A percentile compares a stretch with the other conserved stretches of the same genome.
These are phyloP conservation scores for Ophiostoma ips DNA, from an alignment of 2,329 filamentous ascomycete genomes.

Conservation along the genomic window DNA sequence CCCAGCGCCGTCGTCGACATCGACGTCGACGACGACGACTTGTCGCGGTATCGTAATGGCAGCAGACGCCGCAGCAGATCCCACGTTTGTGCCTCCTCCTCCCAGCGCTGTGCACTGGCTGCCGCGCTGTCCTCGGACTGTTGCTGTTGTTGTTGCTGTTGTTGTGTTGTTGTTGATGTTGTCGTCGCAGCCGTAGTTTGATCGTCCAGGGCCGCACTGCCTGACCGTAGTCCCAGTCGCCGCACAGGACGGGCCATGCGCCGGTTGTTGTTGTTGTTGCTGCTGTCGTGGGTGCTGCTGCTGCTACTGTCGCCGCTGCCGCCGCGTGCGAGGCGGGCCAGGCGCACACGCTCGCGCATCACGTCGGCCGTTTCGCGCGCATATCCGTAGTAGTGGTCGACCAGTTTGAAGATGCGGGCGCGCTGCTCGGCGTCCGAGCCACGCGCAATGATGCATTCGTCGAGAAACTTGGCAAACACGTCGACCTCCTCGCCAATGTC, in stretches of 20 bases:
- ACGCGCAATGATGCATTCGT: conserved; percentile 49
- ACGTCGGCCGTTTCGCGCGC: conserved; percentile 30
- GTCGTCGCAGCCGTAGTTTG: conserved; percentile 20
- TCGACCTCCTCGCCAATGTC: conserved; percentile 71
- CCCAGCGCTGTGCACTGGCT: conserved; percentile 46
- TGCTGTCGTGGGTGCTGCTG: conserved; percentile 3
- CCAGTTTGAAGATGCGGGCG: conserved; percentile 53
- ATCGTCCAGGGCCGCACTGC: conserved; percentile 43
- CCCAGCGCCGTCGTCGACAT: conserved; percentile 1
- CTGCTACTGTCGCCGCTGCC: conserved; percentile 9
- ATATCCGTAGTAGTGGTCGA: conserved; percentile 49
- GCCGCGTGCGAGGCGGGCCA: conserved; percentile 14
- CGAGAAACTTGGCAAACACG: conserved; percentile 69
- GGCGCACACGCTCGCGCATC: conserved; percentile 27
- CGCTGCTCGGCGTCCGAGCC: conserved; percentile 40
- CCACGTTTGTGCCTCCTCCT: conserved; percentile 84
- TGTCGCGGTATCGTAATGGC: conserved; percentile 47
- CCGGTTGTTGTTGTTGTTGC: not conserved
- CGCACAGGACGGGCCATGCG: not conserved
- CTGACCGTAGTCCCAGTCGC: conserved; percentile 1
- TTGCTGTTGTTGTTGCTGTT: not conserved
- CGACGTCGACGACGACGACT: conserved; percentile 16
- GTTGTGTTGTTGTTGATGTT: conserved; percentile 15
- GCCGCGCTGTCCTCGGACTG: conserved; percentile 15
- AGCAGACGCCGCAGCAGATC: conserved; percentile 66